Evolutionary conservation across 306 rosid genomes (phyloP), one percentile per base, ranked within the genome.

Genomic region (Acacia confusa): DNA sequence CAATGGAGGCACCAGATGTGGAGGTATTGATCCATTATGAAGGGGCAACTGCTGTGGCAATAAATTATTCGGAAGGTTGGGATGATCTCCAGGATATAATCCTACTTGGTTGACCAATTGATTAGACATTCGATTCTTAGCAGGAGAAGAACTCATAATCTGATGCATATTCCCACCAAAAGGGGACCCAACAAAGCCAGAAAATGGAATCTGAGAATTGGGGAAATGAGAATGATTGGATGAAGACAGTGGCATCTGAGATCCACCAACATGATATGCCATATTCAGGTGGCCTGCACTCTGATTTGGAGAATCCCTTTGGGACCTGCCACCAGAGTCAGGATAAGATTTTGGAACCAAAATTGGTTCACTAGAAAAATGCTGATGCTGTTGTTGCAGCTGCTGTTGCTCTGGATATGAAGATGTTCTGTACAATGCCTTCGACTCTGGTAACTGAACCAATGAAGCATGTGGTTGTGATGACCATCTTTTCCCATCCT

Each of bases 401-500:
- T 70, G 88, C 40, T 89, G 92, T 72, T 83, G 97, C 65, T 92
- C 97, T 19, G 97, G 92, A 86, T 90, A 90, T 28, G 97, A 90
- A 44, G 94, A 85, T 16, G 97, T 82, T 85, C 94, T 87, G 72
- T 85, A 81, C 84, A 92, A 77, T 82, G 83, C 32, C n/a, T 83
- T 86, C 16, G 89, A 84, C 14, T 92, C 91, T 68, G 72, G 83
- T 45, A 80, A 72, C 47, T 70, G 77, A 72, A 63, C 36, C 16
- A 81, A 76, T 53, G 53, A 85, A 65, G 84, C 78, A 74, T 89
- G 86, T 1, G 91, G 92, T 52, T 90, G 92, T 9, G 97, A 90
- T 75, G 92, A 92, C 97, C 97, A 90, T 82, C 88, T 82, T 87
- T 90, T 92, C 73, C 91, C 87, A 61, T 88, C 94, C 76, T 83